A percentile compares a stretch with the other conserved stretches of the same genome.
These are phyloP conservation scores for Gossypium schwendimanii DNA, from an alignment of 441 rosid species.

Conservation along the genomic window DNA sequence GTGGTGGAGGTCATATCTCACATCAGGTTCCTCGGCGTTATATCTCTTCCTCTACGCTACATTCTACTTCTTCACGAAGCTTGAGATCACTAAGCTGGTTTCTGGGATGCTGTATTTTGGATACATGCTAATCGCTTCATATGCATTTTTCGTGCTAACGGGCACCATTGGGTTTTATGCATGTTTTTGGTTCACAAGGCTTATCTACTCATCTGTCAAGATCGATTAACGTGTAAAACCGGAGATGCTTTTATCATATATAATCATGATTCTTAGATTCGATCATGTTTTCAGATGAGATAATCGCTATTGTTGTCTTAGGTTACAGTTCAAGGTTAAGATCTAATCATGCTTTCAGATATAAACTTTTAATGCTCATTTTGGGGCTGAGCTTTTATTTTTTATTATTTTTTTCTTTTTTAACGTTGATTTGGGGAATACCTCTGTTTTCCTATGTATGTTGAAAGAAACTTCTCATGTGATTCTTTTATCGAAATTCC, in stretches of 20 bases:
- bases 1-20: conserved; percentile 75
- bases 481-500: conserved; percentile 4
- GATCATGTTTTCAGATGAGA: neutral
- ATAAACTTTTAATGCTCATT: conserved; percentile 26
- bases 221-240: conserved; percentile 33
- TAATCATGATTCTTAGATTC: neutral
- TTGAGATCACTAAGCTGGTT: conserved; percentile 55
- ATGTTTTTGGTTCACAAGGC: conserved; percentile 62
- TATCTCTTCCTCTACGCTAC: conserved; percentile 54
- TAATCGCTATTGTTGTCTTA: neutral
- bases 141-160: conserved; percentile 53
- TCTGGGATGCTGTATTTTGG: conserved; percentile 53
- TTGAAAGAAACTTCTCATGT: conserved; percentile 4
- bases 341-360: conserved; percentile 29
- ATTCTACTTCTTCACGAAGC: conserved; percentile 64
- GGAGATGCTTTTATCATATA: neutral
- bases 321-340: conserved; percentile 24
- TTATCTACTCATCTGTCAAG: conserved; percentile 64
- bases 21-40: conserved; percentile 56
- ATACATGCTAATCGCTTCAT: conserved; percentile 56
- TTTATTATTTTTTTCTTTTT: neutral
- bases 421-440: conserved; percentile 12
- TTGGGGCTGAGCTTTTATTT: conserved; percentile 23
- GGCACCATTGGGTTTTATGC: conserved; percentile 57
- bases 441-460: conserved; percentile 15